Base-by-base conservation (phyloP, 2,329 filamentous ascomycete genomes). In the Aspergillus sp. region DNA sequence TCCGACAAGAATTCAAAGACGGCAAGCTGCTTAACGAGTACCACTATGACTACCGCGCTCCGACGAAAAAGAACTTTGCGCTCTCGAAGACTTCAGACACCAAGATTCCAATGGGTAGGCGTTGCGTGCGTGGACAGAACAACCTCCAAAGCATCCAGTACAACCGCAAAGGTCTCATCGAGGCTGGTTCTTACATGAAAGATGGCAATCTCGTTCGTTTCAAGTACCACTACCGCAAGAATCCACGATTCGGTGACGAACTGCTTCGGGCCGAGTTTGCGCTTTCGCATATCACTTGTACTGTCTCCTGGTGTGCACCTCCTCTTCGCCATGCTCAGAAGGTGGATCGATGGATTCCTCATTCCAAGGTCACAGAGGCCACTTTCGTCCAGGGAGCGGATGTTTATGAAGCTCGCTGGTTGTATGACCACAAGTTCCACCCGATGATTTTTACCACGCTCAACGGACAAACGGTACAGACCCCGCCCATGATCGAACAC, bases 201-300 rank as follows among this genome's bases (percentile, higher is more conserved):
- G 78, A 84, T 59, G 78, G 77, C 2, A 84, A 83, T 58, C 66
- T 83, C 11, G 76, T 84, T 16, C 77, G 80, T 16, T 85, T 85
- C 76, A 81, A 81, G 60, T 83, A 82, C 57, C 78, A 81, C 63
- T 85, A 85, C 67, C 79, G 82, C 49, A 82, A 83, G 65, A 81
- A 81, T 57, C 79, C 81, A 12, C 79, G 77, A 39, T 83, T 81
- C 58, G 81, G 81, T 24, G 82, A 84, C 65, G 83, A 84, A 59
- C 74, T 85, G n/a, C 75, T 85, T 2, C 77, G 82, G 52, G 83
- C 82, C 0, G 83, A 85, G 60, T 85, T 82, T 61, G 77, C 80
- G 0, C 74, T 85, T 55, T 77, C 81, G 4, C 82, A 85, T 65
- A 80, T 84, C 62, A 83, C 77, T 46, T 81, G 79, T 63, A 83